phyloP scores from a whole-genome alignment of 1,284 basidiomycete genomes.

The Marasmius fiardii region DNA sequence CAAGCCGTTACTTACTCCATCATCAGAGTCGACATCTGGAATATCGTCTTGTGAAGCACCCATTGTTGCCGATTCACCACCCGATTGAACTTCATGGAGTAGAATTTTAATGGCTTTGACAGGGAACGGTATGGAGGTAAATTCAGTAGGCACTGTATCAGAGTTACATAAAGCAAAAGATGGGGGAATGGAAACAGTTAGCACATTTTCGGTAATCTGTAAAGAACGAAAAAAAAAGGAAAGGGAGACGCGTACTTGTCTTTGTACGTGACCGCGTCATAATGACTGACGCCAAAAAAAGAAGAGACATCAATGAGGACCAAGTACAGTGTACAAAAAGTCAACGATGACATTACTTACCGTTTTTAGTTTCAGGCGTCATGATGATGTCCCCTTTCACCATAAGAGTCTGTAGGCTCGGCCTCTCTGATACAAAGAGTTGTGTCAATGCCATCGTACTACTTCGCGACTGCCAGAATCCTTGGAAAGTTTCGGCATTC shows the following conservation, averaged over 20 bases:
- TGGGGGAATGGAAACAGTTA: too few relatives aligned
- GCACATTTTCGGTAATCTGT: too few relatives aligned
- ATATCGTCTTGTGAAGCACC: constrained; percentile 43
- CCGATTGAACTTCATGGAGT: constrained; percentile 76
- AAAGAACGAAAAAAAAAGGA: constrained; percentile 13
- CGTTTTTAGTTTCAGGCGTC: constrained; percentile 73
- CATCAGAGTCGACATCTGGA: constrained; percentile 68
- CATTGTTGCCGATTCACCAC: constrained; percentile 65
- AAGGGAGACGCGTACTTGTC: constrained; percentile 54
- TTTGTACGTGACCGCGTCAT: constrained; percentile 93
- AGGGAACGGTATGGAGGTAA: constrained; percentile 82
- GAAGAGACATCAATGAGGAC: constrained; percentile 17
- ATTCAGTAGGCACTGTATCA: constrained; percentile 75
- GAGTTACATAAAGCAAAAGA: background rate
- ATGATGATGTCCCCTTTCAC: constrained; percentile 96
- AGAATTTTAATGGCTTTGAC: constrained; percentile 91
- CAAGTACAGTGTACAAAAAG: constrained; percentile 13
- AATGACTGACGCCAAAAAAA: constrained; percentile 63
- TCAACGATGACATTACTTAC: constrained; percentile 44
- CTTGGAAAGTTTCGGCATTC: constrained; percentile 90
- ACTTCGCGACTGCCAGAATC: constrained; percentile 87
- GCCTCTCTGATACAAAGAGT: constrained; percentile 67
- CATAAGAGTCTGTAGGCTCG: constrained; percentile 59
- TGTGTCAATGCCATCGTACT: constrained; percentile 82
- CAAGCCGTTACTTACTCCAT: constrained; percentile 54